These are phyloP conservation scores for Myrica gale DNA, from an alignment of 306 rosid genomes.

Conservation along the genomic window DNA sequence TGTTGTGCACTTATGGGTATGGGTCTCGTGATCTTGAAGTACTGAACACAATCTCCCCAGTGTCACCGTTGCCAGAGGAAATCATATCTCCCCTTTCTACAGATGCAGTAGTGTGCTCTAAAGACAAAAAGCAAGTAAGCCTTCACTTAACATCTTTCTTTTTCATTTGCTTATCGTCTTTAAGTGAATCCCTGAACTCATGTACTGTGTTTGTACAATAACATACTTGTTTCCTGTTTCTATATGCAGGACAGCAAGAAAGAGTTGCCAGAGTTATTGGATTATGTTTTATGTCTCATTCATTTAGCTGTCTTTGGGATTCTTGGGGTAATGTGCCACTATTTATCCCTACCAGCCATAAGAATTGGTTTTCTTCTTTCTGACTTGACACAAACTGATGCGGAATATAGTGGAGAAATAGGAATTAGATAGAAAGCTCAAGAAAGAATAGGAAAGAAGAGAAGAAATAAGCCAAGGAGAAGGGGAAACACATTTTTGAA, in stretches of 20 bases:
- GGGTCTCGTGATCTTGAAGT: constrained; percentile 17
- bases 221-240: neutral
- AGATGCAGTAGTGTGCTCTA: constrained; percentile 29
- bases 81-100: constrained; percentile 35
- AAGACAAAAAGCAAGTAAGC: constrained; percentile 50
- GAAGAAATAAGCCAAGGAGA: too few relatives aligned
- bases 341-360: neutral
- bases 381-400: neutral
- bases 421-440: too few relatives aligned
- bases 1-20: constrained; percentile 28
- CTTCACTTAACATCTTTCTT: constrained; percentile 9
- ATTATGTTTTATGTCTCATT: constrained; percentile 42
- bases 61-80: constrained; percentile 40
- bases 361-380: neutral
- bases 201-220: neutral
- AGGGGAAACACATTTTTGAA: too few relatives aligned
- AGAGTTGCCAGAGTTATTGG: constrained; percentile 38
- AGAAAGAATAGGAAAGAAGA: too few relatives aligned
- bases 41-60: constrained; percentile 28
- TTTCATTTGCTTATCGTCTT: neutral
- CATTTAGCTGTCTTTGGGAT: constrained; percentile 61
- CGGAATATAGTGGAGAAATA: too few relatives aligned
- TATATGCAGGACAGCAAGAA: constrained; percentile 25
- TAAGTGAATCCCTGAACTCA: neutral
- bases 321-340: constrained; percentile 43